These are phyloP conservation scores for Aspergillus pseudoviridinutans DNA, from an alignment of 2,329 filamentous ascomycete species.

Conservation along the genomic window DNA sequence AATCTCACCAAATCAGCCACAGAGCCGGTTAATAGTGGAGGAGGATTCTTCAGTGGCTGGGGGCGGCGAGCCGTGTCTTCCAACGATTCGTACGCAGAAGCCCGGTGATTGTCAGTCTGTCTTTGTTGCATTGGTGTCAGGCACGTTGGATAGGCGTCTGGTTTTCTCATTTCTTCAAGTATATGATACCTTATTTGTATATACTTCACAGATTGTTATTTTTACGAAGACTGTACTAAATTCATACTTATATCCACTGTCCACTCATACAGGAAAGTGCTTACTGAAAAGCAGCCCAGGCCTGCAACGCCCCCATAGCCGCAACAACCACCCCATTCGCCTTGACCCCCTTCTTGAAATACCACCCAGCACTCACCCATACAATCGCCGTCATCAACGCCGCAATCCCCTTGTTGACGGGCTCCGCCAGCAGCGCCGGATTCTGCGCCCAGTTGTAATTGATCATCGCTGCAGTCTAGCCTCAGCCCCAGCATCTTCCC, in stretches of 20 bases:
- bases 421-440: conserved; percentile 7
- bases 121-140: background rate
- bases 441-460: conserved; percentile 17
- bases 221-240: background rate
- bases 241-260: background rate
- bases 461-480: too few relatives aligned
- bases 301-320: conserved; percentile 17
- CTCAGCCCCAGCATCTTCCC: too few relatives aligned
- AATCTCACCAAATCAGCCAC: conserved; percentile 20
- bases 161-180: background rate
- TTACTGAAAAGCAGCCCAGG: conserved; percentile 12
- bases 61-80: conserved; percentile 21
- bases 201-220: background rate
- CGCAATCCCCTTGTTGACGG: conserved; percentile 17
- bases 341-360: conserved; percentile 17
- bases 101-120: background rate
- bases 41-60: conserved; percentile 40
- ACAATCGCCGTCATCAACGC: conserved; percentile 17
- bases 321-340: conserved; percentile 15
- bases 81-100: conserved; percentile 1
- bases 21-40: conserved; percentile 23
- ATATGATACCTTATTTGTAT: conserved; percentile 5
- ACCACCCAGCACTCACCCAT: conserved; percentile 23
- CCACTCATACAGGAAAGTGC: too few relatives aligned
- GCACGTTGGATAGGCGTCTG: background rate